Evolutionary conservation across 805 yeast genomes (phyloP).

Genomic region (Candida boidinii): DNA sequence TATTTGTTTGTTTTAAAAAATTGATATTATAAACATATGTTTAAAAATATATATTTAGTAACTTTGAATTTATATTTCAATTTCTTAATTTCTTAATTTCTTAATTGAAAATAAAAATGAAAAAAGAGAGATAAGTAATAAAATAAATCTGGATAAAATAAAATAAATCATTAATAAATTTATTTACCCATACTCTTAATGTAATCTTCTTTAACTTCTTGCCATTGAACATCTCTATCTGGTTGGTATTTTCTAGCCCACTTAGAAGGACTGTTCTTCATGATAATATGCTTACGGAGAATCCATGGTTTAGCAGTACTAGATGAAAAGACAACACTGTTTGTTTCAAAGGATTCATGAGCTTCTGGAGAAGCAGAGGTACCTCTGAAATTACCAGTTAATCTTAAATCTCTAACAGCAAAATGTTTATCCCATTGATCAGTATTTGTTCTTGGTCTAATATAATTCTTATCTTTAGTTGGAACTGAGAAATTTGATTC

Average conservation of each 20-base stretch:
- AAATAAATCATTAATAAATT: neutral
- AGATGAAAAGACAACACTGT: conserved; percentile 33
- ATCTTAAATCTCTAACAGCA: conserved; percentile 68
- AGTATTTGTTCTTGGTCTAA: conserved; percentile 43
- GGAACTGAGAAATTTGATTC: conserved; percentile 31
- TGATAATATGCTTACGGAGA: conserved; percentile 28
- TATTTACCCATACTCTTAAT: conserved; percentile 26
- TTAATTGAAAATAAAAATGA: no score
- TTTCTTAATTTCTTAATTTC: neutral
- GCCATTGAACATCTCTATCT: conserved; percentile 22
- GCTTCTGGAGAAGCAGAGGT: conserved; percentile 61
- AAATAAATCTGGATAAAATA: no score
- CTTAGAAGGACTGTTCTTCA: conserved; percentile 30
- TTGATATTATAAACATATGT: no score
- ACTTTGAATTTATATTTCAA: neutral
- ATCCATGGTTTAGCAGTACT: conserved; percentile 27
- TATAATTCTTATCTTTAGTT: conserved; percentile 35
- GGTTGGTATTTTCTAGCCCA: conserved; percentile 27
- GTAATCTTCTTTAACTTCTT: conserved; percentile 26
- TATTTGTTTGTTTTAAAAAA: no score
- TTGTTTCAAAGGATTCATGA: conserved; percentile 72
- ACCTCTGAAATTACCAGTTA: conserved; percentile 69
- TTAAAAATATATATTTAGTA: no score
- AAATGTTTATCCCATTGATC: conserved; percentile 46
- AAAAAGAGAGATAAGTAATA: no score